Conservation (phyloP, 306 rosid genomes). For the Corylus avellana region DNA sequence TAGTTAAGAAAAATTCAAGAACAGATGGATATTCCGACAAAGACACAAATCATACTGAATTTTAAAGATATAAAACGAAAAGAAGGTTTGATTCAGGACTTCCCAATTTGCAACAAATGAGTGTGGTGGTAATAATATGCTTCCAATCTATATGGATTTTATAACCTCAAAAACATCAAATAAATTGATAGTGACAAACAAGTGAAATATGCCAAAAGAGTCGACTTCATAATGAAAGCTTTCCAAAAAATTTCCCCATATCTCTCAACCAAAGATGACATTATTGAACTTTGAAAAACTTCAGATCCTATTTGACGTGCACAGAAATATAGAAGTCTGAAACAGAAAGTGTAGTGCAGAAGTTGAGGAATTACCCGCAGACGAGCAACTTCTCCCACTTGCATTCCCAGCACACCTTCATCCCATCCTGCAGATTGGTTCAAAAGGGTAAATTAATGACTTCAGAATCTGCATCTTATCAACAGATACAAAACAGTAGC, state of each 20-base stretch:
- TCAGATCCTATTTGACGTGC: not conserved
- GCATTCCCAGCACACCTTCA: slow-evolving; percentile 93
- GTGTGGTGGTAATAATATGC: not conserved
- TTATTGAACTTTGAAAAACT: not conserved
- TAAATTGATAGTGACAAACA: not conserved
- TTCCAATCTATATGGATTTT: not conserved
- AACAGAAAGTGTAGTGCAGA: slow-evolving; percentile 3
- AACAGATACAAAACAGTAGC: not conserved
- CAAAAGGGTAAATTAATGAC: not conserved
- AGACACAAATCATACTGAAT: not conserved
- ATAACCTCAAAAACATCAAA: not conserved
- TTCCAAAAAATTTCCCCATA: not conserved
- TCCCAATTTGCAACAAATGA: not conserved
- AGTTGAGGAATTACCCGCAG: slow-evolving; percentile 64
- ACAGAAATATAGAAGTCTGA: not conserved
- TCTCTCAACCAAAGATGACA: not conserved
- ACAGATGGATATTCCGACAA: not conserved
- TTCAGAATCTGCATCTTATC: not conserved
- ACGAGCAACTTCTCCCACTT: slow-evolving; percentile 94
- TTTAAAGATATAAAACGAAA: not conserved
- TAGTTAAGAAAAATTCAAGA: not conserved
- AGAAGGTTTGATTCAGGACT: not conserved
- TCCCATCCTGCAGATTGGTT: slow-evolving; percentile 73
- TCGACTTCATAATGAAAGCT: not conserved
- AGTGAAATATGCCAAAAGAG: not conserved